A percentile compares a stretch with the other conserved stretches of the same genome.
Evolutionary conservation across 768 basidiomycete species (phyloP).

Genomic region (Amanita pallidorosea): DNA sequence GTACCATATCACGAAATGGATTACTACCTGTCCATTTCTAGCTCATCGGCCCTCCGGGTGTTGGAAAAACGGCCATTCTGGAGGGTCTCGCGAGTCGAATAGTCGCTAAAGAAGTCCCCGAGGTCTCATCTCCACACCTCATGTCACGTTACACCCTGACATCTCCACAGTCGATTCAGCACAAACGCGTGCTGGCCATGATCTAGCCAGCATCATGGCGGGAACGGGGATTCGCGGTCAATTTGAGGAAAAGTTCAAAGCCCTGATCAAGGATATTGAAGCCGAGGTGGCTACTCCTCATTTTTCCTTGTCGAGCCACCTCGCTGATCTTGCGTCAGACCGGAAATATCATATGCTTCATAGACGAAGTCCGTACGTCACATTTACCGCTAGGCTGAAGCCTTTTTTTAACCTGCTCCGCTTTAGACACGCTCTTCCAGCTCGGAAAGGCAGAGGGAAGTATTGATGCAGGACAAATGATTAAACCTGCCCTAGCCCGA

Average conservation of each 20-base stretch:
- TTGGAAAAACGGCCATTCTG: conserved; percentile 87
- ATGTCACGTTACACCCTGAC: background rate
- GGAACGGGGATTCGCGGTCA: too few relatives aligned
- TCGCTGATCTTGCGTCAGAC: conserved; percentile 50
- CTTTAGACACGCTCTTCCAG: conserved; percentile 66
- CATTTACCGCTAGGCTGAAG: background rate
- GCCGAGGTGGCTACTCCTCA: too few relatives aligned
- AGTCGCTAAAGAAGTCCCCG: conserved; percentile 86
- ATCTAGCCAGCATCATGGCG: conserved; percentile 68
- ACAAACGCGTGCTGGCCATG: conserved; percentile 83
- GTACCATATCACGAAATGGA: too few relatives aligned
- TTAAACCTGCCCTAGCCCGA: conserved; percentile 85
- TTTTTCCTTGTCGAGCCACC: too few relatives aligned
- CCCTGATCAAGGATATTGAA: too few relatives aligned
- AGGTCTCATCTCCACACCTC: conserved; percentile 31
- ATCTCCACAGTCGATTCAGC: conserved; percentile 44
- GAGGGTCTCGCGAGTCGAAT: conserved; percentile 86
- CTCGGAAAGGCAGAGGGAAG: conserved; percentile 88
- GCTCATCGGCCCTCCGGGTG: too few relatives aligned
- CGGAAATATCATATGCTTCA: conserved; percentile 86
- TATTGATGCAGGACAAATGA: conserved; percentile 89
- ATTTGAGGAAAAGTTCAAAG: too few relatives aligned
- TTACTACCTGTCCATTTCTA: too few relatives aligned
- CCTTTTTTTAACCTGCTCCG: background rate
- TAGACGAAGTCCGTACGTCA: conserved; percentile 84